phyloP scores from a whole-genome alignment of 2,329 filamentous ascomycete species.

The Ophiostoma quercus region DNA sequence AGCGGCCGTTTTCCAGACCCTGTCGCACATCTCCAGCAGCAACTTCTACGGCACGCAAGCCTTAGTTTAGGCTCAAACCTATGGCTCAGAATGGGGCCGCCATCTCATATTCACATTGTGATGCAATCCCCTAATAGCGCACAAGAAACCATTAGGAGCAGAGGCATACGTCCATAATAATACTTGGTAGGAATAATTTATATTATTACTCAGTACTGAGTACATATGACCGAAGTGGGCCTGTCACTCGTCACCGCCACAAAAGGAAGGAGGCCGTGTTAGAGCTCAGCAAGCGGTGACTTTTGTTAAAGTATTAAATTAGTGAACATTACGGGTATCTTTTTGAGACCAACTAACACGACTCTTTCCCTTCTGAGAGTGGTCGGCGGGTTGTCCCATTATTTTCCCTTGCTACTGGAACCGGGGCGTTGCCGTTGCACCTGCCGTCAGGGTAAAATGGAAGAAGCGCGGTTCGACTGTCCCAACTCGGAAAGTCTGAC shows the following conservation, averaged over 20 bases:
- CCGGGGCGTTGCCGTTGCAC: slow-evolving; percentile 3
- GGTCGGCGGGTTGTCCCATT: neutral
- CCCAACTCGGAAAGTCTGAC: slow-evolving; percentile 6
- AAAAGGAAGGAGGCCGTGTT: slow-evolving; percentile 12
- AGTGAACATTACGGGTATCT: neutral
- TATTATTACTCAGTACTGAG: too few relatives aligned
- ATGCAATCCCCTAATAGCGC: too few relatives aligned
- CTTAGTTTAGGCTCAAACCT: slow-evolving; percentile 6
- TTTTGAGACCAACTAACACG: neutral
- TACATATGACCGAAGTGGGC: neutral
- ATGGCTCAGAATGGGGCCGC: neutral
- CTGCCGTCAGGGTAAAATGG: neutral
- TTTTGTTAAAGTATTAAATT: neutral
- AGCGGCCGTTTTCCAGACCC: slow-evolving; percentile 13
- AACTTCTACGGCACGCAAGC: neutral
- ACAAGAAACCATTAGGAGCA: neutral
- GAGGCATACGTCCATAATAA: neutral
- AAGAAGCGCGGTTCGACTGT: neutral
- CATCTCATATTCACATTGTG: neutral
- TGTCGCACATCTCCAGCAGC: neutral
- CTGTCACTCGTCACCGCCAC: slow-evolving; percentile 14
- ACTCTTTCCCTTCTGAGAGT: neutral
- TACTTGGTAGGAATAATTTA: too few relatives aligned
- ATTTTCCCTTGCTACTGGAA: neutral
- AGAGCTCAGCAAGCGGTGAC: neutral